Base-by-base conservation (phyloP, 2,329 filamentous ascomycete species). In the Colletotrichum sp. region DNA sequence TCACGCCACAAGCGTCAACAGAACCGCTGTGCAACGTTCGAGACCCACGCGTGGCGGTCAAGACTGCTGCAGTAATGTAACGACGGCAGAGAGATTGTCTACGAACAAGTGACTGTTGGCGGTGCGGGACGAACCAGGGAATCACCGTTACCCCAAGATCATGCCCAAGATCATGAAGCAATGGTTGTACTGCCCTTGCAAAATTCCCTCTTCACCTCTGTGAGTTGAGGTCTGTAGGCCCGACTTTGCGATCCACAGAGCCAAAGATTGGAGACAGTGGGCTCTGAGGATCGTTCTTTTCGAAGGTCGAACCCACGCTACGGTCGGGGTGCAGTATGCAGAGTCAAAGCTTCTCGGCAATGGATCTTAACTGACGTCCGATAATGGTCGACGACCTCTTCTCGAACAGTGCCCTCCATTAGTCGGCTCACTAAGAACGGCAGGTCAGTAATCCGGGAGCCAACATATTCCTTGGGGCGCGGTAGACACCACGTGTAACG, bases 311-410 rank as follows among this genome's bases (percentile, higher is more conserved):
- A 18, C 26, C 55, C 55, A 26, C 63, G 72, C 57, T 72, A 24
- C 39, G 69, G 63, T 63, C 49, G 69, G 72, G 69, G 72, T 72
- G 60, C 55, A 75, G 62, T 8, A 72, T 72, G 73, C 69, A 67
- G 52, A 67, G 69, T 67, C 62, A 68, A 75, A 72, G 73, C 70
- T 69, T 73, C 30, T 76, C 55, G 59, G 59, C 64, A 76, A 64
- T 67, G 59, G 4, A 64, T 69, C 64, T 73, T 59, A 65, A 59
- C 18, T 63, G 57, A 73, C 26, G 39, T 68, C 44, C n/a, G 57
- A 64, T 60, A 69, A 73, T 65, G 64, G 57, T 60, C 10, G 64
- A 34, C 26, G 32, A 34, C 59, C 64, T 73, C 34, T 49, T 60
- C 34, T 69, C 34, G 64, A 73, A 76, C 64, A 59, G 64, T 65